phyloP scores from a whole-genome alignment of 1,284 basidiomycete genomes.

The Puccinia horiana region DNA sequence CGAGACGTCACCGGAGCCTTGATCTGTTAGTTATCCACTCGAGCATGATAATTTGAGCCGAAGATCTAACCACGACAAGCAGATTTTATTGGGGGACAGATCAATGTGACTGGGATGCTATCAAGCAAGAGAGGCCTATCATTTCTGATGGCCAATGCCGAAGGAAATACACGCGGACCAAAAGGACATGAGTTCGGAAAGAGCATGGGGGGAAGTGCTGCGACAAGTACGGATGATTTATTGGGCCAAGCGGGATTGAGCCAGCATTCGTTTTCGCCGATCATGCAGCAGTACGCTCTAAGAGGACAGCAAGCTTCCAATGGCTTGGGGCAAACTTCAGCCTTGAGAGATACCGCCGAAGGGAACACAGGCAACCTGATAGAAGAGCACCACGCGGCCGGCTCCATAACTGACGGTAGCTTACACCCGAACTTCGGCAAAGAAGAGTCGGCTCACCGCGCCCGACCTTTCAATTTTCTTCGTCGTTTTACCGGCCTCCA shows the following conservation, averaged over 20 bases:
- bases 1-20: slow-evolving; percentile 30
- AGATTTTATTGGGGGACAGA: slow-evolving; percentile 46
- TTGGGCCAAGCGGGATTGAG: not conserved
- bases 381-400: slow-evolving; percentile 14
- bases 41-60: not conserved
- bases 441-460: not conserved
- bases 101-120: slow-evolving; percentile 32
- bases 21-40: slow-evolving; percentile 9
- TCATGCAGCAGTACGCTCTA: not conserved
- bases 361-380: not conserved
- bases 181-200: not conserved
- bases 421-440: not conserved
- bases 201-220: not conserved
- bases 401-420: not conserved
- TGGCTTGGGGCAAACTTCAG: not conserved
- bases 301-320: not conserved
- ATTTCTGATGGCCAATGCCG: slow-evolving; percentile 25
- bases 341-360: not conserved
- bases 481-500: not conserved
- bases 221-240: not conserved
- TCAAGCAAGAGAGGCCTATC: slow-evolving; percentile 28
- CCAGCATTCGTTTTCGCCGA: not conserved
- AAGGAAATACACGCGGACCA: not conserved
- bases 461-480: not conserved
- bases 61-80: not conserved